Evolutionary conservation across 768 basidiomycete genomes (phyloP).

Genomic region (Hemileccinum rubropunctum): DNA sequence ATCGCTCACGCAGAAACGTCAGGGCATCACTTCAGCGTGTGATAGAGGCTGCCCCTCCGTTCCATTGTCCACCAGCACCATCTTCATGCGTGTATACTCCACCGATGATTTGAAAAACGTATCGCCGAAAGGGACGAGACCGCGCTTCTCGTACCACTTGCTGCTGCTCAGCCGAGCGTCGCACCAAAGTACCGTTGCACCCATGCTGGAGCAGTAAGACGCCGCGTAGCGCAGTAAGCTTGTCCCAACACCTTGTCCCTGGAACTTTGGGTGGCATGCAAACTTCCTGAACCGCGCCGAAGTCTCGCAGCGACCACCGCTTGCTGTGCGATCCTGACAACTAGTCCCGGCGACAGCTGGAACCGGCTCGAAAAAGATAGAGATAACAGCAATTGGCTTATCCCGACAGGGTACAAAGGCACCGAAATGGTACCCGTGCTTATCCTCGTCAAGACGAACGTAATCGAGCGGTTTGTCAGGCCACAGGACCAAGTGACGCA

Average conservation of each 20-base stretch:
- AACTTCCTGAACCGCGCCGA: slow-evolving; percentile 58
- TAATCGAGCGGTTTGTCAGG: slow-evolving; percentile 47
- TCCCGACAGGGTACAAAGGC: slow-evolving; percentile 43
- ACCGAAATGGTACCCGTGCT: slow-evolving; percentile 50
- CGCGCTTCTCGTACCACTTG: slow-evolving; percentile 53
- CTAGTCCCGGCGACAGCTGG: slow-evolving; percentile 15
- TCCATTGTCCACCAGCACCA: slow-evolving; percentile 20
- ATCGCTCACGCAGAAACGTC: neutral
- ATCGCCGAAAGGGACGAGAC: slow-evolving; percentile 47
- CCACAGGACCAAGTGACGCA: slow-evolving; percentile 61
- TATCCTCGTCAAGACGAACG: slow-evolving; percentile 53
- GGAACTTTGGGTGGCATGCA: slow-evolving; percentile 50
- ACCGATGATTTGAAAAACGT: slow-evolving; percentile 52
- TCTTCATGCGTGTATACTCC: slow-evolving; percentile 56
- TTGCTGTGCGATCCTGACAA: neutral
- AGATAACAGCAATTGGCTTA: slow-evolving; percentile 51
- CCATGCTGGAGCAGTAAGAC: slow-evolving; percentile 39
- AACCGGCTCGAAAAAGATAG: slow-evolving; percentile 48
- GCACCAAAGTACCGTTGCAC: slow-evolving; percentile 51
- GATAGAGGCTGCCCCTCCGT: slow-evolving; percentile 1
- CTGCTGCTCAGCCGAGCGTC: slow-evolving; percentile 47
- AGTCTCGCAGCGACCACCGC: slow-evolving; percentile 1
- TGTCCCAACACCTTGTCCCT: slow-evolving; percentile 53
- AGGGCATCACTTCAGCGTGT: neutral
- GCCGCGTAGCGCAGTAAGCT: slow-evolving; percentile 41